Percentiles rank a stretch among this genome's conserved stretches.
These are phyloP conservation scores for Gillenia trifoliata DNA, from an alignment of 306 rosid genomes.

Conservation along the genomic window DNA sequence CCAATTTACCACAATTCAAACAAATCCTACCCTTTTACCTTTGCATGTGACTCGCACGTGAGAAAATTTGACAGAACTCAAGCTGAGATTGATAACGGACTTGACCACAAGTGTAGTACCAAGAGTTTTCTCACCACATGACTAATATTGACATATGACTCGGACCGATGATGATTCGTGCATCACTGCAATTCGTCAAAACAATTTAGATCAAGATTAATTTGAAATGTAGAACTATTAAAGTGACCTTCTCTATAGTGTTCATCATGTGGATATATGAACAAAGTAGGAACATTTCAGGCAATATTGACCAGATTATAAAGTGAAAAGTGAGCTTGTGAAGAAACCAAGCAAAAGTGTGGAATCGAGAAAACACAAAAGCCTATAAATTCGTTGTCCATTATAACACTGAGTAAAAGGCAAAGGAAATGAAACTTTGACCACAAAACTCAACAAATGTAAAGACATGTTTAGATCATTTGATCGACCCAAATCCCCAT, in stretches of 20 bases:
- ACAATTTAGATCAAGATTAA: neutral
- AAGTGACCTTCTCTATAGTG: neutral
- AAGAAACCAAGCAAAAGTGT: slow-evolving; percentile 9
- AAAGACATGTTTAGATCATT: slow-evolving; percentile 25
- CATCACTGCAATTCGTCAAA: neutral
- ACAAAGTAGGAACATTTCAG: neutral
- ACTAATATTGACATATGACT: too few species aligned
- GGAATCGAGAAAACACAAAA: neutral
- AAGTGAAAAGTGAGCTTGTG: neutral
- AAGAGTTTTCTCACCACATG: too few species aligned
- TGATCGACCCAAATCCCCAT: slow-evolving; percentile 34
- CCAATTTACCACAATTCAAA: too few species aligned
- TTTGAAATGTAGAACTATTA: neutral
- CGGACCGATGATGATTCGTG: neutral
- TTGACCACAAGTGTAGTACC: too few species aligned
- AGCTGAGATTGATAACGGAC: too few species aligned
- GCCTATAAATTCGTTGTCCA: neutral
- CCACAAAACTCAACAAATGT: slow-evolving; percentile 17
- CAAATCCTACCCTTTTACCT: too few species aligned
- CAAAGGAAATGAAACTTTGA: slow-evolving; percentile 13
- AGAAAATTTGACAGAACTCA: too few species aligned
- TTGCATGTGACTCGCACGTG: neutral
- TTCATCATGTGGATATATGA: neutral
- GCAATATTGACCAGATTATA: neutral
- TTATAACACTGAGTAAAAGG: neutral